Conservation (phyloP, 148 eudicot genomes). For the Silene latifolia region DNA sequence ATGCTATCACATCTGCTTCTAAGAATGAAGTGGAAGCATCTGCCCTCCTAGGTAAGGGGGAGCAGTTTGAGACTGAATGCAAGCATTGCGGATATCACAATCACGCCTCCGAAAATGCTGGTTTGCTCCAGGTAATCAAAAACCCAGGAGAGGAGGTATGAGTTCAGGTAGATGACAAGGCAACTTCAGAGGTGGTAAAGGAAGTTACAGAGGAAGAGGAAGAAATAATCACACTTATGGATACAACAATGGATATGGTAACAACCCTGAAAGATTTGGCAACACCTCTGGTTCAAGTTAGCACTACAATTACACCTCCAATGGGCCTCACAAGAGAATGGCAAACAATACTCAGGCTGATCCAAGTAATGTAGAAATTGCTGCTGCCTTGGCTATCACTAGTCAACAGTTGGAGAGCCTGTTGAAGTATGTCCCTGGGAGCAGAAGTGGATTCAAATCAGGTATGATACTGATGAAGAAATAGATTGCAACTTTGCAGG, state of each 20-base stretch:
- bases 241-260: too few relatives aligned
- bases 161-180: not conserved
- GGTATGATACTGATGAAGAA: not conserved
- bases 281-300: too few relatives aligned
- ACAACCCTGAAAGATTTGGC: too few relatives aligned
- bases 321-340: not conserved
- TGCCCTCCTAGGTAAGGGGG: not conserved
- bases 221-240: too few relatives aligned
- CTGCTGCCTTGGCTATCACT: not conserved
- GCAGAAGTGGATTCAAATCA: not conserved
- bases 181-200: not conserved
- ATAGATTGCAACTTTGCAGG: not conserved
- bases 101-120: not conserved
- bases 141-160: not conserved
- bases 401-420: not conserved
- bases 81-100: not conserved
- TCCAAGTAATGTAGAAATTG: not conserved
- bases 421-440: not conserved
- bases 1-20: fast-evolving
- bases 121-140: not conserved
- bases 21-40: not conserved
- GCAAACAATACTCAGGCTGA: not conserved
- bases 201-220: not conserved
- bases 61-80: too few relatives aligned
- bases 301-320: too few relatives aligned